Evolutionary conservation across 2,329 filamentous ascomycete species (phyloP).

Genomic region (Cladosporium colombiae): DNA sequence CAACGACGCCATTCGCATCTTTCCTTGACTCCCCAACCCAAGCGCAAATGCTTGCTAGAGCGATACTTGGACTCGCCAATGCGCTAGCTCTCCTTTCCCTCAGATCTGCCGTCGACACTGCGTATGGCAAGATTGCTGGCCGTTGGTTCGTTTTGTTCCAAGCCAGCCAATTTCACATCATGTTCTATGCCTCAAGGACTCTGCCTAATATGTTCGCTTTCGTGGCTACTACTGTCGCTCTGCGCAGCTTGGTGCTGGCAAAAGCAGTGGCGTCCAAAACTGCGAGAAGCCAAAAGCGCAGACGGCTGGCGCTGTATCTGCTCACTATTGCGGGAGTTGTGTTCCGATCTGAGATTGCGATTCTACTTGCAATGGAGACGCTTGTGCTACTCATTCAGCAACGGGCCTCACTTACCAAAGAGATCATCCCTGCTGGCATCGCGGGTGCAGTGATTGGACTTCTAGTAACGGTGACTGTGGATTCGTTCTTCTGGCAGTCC

Average conservation of each 20-base stretch:
- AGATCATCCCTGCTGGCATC: constrained; percentile 67
- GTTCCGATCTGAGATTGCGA: constrained; percentile 85
- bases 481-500: constrained; percentile 90
- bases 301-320: constrained; percentile 68
- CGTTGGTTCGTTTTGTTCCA: constrained; percentile 81
- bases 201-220: constrained; percentile 98
- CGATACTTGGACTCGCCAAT: constrained; percentile 76
- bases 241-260: constrained; percentile 54
- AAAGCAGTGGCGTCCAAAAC: constrained; percentile 41
- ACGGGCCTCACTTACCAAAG: constrained; percentile 55
- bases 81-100: constrained; percentile 68
- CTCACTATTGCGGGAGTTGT: constrained; percentile 79
- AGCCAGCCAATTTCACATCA: constrained; percentile 83
- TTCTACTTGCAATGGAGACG: constrained; percentile 71
- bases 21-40: constrained; percentile 58
- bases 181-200: constrained; percentile 89
- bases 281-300: constrained; percentile 46
- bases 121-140: constrained; percentile 68
- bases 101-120: constrained; percentile 60
- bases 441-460: constrained; percentile 68
- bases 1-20: constrained; percentile 67
- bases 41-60: constrained; percentile 66
- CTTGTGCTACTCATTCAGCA: constrained; percentile 62
- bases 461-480: constrained; percentile 68
- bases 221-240: constrained; percentile 69